These are phyloP conservation scores for Abrus precatorius DNA, from an alignment of 306 rosid genomes.

Conservation along the genomic window DNA sequence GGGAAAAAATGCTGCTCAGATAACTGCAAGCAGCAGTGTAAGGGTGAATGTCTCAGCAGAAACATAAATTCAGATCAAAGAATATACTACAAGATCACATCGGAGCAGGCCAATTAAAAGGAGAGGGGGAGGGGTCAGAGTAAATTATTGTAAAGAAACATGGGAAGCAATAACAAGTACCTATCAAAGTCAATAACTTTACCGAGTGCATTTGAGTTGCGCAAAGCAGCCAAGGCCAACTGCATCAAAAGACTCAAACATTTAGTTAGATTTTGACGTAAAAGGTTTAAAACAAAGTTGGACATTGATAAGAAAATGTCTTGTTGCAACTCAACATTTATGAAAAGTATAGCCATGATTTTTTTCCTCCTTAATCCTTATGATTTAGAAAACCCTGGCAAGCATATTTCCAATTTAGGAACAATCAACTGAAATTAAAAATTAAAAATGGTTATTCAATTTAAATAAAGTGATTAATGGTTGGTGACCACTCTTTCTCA, in stretches of 20 bases:
- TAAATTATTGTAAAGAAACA: constrained; percentile 29
- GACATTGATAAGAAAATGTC: constrained; percentile 27
- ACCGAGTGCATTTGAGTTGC: constrained; percentile 71
- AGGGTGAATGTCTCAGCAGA: constrained; percentile 41
- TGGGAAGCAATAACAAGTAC: constrained; percentile 47
- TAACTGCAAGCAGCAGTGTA: constrained; percentile 63
- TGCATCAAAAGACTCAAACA: constrained; percentile 55
- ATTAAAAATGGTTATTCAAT: not conserved
- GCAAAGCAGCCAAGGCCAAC: constrained; percentile 88
- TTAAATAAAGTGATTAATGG: not conserved
- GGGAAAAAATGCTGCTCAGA: constrained; percentile 64
- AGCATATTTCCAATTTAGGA: constrained; percentile 20
- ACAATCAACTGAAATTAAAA: not conserved
- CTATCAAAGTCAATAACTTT: constrained; percentile 76
- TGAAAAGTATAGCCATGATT: not conserved
- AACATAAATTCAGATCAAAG: constrained; percentile 24
- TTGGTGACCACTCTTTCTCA: constrained; percentile 1
- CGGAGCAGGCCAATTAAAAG: constrained; percentile 8
- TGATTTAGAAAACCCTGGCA: constrained; percentile 3
- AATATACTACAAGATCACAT: constrained; percentile 23
- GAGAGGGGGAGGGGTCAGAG: not conserved
- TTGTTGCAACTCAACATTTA: not conserved
- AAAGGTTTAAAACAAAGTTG: constrained; percentile 19
- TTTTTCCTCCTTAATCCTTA: not conserved
- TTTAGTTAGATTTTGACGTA: constrained; percentile 16